Conservation (phyloP, 192 early-diverging fungal genomes). For the Dissophora ornata region DNA sequence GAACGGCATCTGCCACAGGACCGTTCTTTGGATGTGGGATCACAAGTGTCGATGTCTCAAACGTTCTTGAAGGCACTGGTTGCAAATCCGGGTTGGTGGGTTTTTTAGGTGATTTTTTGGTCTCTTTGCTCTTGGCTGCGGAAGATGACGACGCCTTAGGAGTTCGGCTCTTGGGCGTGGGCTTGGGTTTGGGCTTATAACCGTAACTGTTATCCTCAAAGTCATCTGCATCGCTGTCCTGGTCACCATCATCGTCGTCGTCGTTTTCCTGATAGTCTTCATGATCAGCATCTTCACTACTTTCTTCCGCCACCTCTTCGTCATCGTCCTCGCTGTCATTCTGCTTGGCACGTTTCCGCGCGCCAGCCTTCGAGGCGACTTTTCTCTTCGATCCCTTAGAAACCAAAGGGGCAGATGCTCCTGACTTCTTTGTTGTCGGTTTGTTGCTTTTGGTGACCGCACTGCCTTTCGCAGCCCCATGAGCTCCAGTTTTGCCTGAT, state of each 20-base stretch:
- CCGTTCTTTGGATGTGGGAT: constrained; percentile 54
- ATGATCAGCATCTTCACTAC: constrained; percentile 3
- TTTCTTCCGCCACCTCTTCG: not conserved
- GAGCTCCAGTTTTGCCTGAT: not conserved
- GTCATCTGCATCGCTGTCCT: constrained; percentile 21
- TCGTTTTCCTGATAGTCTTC: too few species aligned
- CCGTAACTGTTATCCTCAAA: constrained; percentile 11
- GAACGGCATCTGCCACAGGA: constrained; percentile 60
- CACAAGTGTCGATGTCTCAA: constrained; percentile 12
- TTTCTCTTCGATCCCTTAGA: not conserved
- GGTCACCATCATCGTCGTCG: not conserved
- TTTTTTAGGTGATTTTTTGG: constrained; percentile 3
- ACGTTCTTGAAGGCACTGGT: constrained; percentile 11
- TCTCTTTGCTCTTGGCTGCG: not conserved
- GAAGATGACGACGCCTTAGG: too few species aligned
- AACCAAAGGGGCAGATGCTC: not conserved
- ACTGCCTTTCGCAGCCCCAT: not conserved
- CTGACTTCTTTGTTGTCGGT: constrained; percentile 8
- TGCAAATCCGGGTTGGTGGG: not conserved
- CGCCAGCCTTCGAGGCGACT: not conserved
- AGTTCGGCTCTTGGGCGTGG: not conserved
- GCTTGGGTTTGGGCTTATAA: not conserved
- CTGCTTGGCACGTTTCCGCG: constrained; percentile 10
- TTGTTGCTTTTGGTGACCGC: not conserved
- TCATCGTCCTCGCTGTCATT: not conserved